Conservation (phyloP, 331 rosid genomes). For the Acacia concinna region DNA sequence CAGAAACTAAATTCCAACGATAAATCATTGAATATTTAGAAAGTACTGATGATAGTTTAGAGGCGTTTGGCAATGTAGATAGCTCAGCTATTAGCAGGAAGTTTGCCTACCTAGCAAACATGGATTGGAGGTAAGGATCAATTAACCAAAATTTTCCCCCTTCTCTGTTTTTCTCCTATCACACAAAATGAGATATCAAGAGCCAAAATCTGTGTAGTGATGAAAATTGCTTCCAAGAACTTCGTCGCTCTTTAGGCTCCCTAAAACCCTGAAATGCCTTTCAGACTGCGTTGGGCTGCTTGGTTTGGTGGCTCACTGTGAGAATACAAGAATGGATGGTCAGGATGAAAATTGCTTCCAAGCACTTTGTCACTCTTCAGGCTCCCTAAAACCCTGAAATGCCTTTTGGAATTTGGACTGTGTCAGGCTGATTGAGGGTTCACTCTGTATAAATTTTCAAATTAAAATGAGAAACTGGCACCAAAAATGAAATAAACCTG, state of each 20-base stretch:
- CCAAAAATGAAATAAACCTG: too few relatives aligned
- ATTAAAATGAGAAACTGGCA: too few relatives aligned
- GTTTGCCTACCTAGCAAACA: not conserved
- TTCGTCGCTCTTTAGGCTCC: not conserved
- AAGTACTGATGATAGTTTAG: not conserved
- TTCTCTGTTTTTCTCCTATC: not conserved
- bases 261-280: not conserved
- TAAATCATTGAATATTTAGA: slow-evolving; percentile 40
- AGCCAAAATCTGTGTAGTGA: not conserved
- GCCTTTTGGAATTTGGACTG: not conserved
- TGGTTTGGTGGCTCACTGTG: too few relatives aligned
- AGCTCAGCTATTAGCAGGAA: not conserved
- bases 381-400: not conserved
- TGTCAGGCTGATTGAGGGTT: not conserved
- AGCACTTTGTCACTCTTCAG: not conserved
- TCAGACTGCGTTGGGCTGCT: not conserved
- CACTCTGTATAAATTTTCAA: too few relatives aligned
- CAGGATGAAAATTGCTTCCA: slow-evolving; percentile 19
- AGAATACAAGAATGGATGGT: too few relatives aligned
- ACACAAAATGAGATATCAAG: not conserved
- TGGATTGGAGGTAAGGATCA: not conserved
- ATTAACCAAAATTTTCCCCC: not conserved
- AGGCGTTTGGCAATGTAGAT: not conserved
- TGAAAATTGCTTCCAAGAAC: slow-evolving; percentile 3
- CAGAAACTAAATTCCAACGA: slow-evolving; percentile 38